Conservation (phyloP, 225 moss, liverwort and hornwort species). For the Sphagnum contortum region DNA sequence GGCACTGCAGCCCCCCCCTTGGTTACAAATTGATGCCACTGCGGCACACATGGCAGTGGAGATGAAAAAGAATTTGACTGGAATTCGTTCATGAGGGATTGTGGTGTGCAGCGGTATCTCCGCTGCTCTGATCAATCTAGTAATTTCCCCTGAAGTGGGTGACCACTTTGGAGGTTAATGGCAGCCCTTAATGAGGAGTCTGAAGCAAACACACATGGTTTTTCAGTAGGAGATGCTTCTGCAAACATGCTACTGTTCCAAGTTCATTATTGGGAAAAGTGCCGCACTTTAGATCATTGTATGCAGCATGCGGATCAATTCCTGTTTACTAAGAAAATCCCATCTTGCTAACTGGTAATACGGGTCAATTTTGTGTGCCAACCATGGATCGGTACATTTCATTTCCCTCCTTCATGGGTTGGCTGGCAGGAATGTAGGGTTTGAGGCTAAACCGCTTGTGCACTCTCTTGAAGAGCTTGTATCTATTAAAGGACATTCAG, state of each 20-base stretch:
- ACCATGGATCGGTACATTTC: slow-evolving; percentile 80
- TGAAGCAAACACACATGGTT: slow-evolving; percentile 70
- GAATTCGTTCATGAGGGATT: slow-evolving; percentile 50
- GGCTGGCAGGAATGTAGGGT: not conserved
- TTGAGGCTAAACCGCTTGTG: slow-evolving; percentile 32
- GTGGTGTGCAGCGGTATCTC: slow-evolving; percentile 56
- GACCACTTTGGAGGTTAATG: slow-evolving; percentile 83
- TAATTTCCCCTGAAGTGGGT: slow-evolving; percentile 55
- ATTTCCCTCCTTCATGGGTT: slow-evolving; percentile 69
- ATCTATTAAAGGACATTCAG: not conserved
- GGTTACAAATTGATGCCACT: slow-evolving; percentile 48
- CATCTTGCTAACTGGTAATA: slow-evolving; percentile 54
- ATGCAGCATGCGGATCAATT: slow-evolving; percentile 55
- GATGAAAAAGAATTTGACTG: slow-evolving; percentile 36
- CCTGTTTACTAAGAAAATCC: slow-evolving; percentile 43
- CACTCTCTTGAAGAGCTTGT: slow-evolving; percentile 1
- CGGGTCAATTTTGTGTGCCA: slow-evolving; percentile 54
- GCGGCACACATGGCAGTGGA: slow-evolving; percentile 49
- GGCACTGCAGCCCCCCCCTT: slow-evolving; percentile 70
- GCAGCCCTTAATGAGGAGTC: slow-evolving; percentile 77
- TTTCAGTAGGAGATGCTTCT: slow-evolving; percentile 71
- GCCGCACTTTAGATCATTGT: slow-evolving; percentile 71
- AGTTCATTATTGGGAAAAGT: slow-evolving; percentile 49
- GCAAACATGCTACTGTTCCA: slow-evolving; percentile 50
- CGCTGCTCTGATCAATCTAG: slow-evolving; percentile 46